Base-by-base conservation (phyloP, 495 filamentous ascomycete genomes). In the Penicillium psychrofluorescens region DNA sequence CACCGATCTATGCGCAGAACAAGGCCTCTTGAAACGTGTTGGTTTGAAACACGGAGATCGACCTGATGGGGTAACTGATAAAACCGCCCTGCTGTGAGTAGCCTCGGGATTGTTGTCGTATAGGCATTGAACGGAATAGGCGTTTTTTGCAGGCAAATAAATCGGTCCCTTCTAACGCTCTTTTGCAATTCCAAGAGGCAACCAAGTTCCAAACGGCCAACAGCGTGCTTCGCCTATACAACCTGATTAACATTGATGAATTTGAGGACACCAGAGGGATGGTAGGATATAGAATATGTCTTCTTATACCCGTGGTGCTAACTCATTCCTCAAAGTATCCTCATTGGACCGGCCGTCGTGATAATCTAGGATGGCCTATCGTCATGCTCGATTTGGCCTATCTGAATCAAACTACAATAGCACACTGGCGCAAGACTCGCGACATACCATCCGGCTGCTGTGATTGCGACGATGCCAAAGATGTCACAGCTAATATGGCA, bases 321-420 rank as follows among this genome's bases (percentile, higher is more conserved):
- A 35, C 10, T 37, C 1, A 48, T 12, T 15, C 6, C 22, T 13
- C 8, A 28, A 36, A 68, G 62, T 66, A 61, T 34, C 55, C 59
- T 0, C 54, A 59, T 34, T 68, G 65, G 65, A 62, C 56, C n/a
- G 65, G 65, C 10, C 54, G 56, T 13, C 45, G 57, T 38, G 53
- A 62, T 41, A 55, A 48, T n/a, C 29, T 38, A 11, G 63, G 65
- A 2, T 33, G 49, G 8, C 63, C 63, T 7, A 48, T 66, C 3
- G 49, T 50, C 36, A 52, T 62, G 39, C 45, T 61, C 16, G 54
- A 63, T 28, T 10, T 61, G 8, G 38, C 51, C 14, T 33, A 54
- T 2, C 28, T 62, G 16, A 44, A 50, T 29, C 36, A 48, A 36
- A 35, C 38, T 7, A 38, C 43, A 1, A 6, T 66, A 8, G 22